Evolutionary conservation across 2,329 filamentous ascomycete genomes (phyloP), one percentile per base, ranked within the genome.

Genomic region (Xylaria sp.): DNA sequence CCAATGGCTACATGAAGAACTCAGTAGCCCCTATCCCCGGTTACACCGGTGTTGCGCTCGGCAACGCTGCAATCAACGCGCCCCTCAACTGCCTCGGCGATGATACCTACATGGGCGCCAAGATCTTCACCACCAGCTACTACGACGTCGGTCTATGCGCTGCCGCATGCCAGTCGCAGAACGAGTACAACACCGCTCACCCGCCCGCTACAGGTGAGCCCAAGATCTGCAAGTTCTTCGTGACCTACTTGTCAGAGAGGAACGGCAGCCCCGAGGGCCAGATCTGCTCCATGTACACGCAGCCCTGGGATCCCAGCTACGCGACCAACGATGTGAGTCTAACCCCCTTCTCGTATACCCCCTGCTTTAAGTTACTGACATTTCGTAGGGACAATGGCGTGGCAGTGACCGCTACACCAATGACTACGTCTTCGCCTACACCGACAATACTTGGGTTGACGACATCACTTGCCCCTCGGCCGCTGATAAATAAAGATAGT

Each of bases 261-360:
- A 81, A 83, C 68, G 78, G 78, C 15, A 62, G 68, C 37, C 74
- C 79, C 1, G 68, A 78, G 34, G 81, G 81, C n/a, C 78, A 79
- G 13, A 79, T 81, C 69, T 83, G 81, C 72, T 72, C 77, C 37
- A 65, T 83, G 55, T 83, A 82, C 74, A 79, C 74, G n/a, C 72
- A 75, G 57, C 64, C 73, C 58, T 80, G 77, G 73, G 72, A 76
- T 37, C 48, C 68, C 8, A 67, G 65, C n/a, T 76, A 75, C 54
- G 75, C 74, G 44, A 76, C 74, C 28, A 74, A 76, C 63, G 59
- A 68, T 23, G 75, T 76, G 60, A 74, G 75, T 74, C n/a, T 28
- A 28, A 28, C 54, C 13, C 55, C 20, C 18, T 61, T 20, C 1
- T 10, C 37, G 1, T 32, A 12, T 32, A 25, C 44, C 23, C 44